Evolutionary conservation across 2,329 filamentous ascomycete genomes (phyloP).

Genomic region (Cordyceps farinosa): DNA sequence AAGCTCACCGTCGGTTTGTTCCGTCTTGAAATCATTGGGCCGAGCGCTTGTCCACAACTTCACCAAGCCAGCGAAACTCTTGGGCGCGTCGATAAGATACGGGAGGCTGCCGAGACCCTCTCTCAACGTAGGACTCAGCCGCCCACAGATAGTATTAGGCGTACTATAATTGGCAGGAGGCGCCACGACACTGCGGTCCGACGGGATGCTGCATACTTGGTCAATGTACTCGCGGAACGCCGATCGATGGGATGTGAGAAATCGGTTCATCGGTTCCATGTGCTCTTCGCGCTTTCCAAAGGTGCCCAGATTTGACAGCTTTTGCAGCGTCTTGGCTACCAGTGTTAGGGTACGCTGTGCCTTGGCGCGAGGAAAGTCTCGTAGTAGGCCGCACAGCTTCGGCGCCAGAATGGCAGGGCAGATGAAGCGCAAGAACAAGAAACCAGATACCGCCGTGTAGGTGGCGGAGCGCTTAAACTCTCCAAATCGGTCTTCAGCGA

Average conservation of each 20-base stretch:
- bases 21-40: constrained; percentile 35
- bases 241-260: constrained; percentile 69
- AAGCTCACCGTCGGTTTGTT: constrained; percentile 46
- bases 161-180: constrained; percentile 87
- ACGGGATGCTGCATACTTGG: constrained; percentile 75
- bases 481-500: constrained; percentile 90
- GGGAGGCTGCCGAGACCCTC: constrained; percentile 93
- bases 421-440: constrained; percentile 91
- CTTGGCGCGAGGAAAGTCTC: constrained; percentile 75
- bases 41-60: constrained; percentile 69
- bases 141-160: constrained; percentile 81
- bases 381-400: constrained; percentile 82
- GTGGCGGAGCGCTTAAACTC: constrained; percentile 85
- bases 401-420: constrained; percentile 95
- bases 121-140: constrained; percentile 72
- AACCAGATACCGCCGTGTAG: constrained; percentile 93
- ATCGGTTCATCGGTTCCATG: constrained; percentile 98
- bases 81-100: constrained; percentile 84
- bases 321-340: constrained; percentile 88
- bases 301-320: constrained; percentile 81
- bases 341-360: constrained; percentile 87
- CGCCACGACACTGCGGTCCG: constrained; percentile 60
- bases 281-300: constrained; percentile 96
- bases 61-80: constrained; percentile 79
- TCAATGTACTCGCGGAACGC: constrained; percentile 87